Evolutionary conservation across 441 rosid genomes (phyloP), one percentile per base, ranked within the genome.

Genomic region (Erysimum cheiri): DNA sequence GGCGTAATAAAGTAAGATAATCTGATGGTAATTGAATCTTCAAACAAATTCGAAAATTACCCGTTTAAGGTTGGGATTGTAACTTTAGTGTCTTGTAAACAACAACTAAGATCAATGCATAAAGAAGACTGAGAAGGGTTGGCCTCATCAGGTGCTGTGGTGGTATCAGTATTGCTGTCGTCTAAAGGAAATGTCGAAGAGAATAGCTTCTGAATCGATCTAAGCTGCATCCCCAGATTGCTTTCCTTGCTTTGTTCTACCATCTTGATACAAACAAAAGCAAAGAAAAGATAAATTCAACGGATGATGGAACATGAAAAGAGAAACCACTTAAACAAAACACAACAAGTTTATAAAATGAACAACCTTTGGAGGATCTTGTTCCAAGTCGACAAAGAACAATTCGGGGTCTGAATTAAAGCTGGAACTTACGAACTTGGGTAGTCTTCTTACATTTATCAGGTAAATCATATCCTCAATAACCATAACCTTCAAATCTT

Each of bases 11-110:
- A 44, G 19, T 36, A 35, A 8, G 8, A 22, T 33, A 39, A 29
- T n/a, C 22, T 64, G n/a, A 36, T 32, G 60, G 13, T 55, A n/a
- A 47, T 29, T 9, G 32, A 64, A 39, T 32, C 36, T 40, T 40
- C 24, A 8, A 15, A 14, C 7, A 4, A 43, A 49, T 53, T 49
- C 24, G 67, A 69, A 57, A 65, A 32, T 77, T 87, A 92, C 97
- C 96, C 97, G 70, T 94, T 94, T 64, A 90, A 60, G 40, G 97
- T 94, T 72, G 99, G 98, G 80, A 94, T 79, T 19, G 97, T 90
- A 73, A 90, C 78, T 74, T 86, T 76, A 31, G 88, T 86, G 67
- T 85, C 88, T 52, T 80, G 82, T 83, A 94, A 76, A 81, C 91
- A 90, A 80, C 81, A 74, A 64, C 91, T 92, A 64, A 92, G 87